Evolutionary conservation across 2,329 filamentous ascomycete species (phyloP).

Genomic region (Blumeria hordei): DNA sequence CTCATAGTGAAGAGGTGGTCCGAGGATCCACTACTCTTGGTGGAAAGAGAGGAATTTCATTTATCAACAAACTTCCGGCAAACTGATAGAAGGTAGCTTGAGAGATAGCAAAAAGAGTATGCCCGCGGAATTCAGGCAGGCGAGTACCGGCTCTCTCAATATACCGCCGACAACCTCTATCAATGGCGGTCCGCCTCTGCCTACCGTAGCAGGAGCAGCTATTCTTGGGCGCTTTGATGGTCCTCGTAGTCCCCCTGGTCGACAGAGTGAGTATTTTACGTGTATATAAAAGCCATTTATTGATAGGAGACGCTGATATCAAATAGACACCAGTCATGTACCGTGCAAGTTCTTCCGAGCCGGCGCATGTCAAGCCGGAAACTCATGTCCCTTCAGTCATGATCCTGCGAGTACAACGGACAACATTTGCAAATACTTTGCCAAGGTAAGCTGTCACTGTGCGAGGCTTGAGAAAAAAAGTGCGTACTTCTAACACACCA

Average conservation of each 20-base stretch:
- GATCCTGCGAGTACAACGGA: conserved; percentile 67
- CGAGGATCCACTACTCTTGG: too few species aligned
- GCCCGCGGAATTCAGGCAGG: conserved; percentile 25
- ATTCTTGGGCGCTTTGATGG: conserved; percentile 27
- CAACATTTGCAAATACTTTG: conserved; percentile 94
- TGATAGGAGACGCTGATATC: conserved; percentile 3
- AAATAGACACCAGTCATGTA: conserved; percentile 74
- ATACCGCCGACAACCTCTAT: conserved; percentile 9
- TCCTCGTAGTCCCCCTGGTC: conserved; percentile 38
- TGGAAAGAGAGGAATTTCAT: too few species aligned
- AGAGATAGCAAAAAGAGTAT: not conserved
- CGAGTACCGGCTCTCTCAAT: conserved; percentile 26
- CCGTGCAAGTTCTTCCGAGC: conserved; percentile 99
- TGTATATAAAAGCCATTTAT: not conserved
- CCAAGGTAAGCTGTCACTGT: conserved; percentile 44
- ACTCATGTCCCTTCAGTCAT: conserved; percentile 89
- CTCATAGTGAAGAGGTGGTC: too few species aligned
- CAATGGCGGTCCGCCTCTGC: conserved; percentile 16
- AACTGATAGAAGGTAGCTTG: too few species aligned
- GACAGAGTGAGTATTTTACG: conserved; percentile 16
- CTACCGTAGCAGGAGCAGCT: conserved; percentile 8
- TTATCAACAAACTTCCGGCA: too few species aligned
- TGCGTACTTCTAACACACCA: not conserved
- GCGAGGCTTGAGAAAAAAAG: not conserved
- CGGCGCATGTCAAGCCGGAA: conserved; percentile 85